Evolutionary conservation across 2,329 filamentous ascomycete species (phyloP).

Genomic region (Didymella pinodella): DNA sequence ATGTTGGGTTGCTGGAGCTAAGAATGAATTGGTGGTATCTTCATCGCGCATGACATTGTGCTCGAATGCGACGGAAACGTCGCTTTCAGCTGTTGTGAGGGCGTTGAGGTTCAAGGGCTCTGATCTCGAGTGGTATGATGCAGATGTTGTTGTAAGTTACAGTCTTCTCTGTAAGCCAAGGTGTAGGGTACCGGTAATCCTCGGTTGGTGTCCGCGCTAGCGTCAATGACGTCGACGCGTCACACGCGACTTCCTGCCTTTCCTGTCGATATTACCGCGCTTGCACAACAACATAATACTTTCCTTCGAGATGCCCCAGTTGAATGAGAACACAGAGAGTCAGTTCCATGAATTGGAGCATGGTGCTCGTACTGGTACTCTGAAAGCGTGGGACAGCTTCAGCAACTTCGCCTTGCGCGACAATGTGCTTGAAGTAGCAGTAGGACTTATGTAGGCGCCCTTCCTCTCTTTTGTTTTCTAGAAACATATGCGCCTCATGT

Average conservation of each 20-base stretch:
- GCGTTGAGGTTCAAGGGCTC: not conserved
- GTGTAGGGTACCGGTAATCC: not conserved
- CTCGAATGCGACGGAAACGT: too few species aligned
- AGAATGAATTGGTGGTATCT: not conserved
- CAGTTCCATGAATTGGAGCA: conserved; percentile 60
- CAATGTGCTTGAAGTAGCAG: conserved; percentile 78
- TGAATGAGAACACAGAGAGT: conserved; percentile 47
- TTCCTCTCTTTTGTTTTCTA: not conserved
- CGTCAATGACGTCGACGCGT: conserved; percentile 9
- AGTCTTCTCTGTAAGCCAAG: not conserved
- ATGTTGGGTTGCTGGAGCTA: not conserved
- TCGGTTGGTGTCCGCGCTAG: not conserved
- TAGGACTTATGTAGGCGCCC: conserved; percentile 70
- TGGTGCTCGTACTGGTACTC: conserved; percentile 53
- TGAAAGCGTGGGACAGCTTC: conserved; percentile 68
- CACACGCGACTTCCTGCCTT: conserved; percentile 1
- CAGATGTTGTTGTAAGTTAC: not conserved
- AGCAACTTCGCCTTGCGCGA: conserved; percentile 76
- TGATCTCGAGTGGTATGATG: too few species aligned
- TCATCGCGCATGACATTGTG: too few species aligned
- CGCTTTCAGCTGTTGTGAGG: too few species aligned
- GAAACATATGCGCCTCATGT: too few species aligned
- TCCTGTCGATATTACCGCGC: not conserved
- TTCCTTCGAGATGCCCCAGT: conserved; percentile 35
- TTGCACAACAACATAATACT: not conserved